Base-by-base conservation (phyloP, 2,329 filamentous ascomycete species). In the Pseudocercospora cruenta region DNA sequence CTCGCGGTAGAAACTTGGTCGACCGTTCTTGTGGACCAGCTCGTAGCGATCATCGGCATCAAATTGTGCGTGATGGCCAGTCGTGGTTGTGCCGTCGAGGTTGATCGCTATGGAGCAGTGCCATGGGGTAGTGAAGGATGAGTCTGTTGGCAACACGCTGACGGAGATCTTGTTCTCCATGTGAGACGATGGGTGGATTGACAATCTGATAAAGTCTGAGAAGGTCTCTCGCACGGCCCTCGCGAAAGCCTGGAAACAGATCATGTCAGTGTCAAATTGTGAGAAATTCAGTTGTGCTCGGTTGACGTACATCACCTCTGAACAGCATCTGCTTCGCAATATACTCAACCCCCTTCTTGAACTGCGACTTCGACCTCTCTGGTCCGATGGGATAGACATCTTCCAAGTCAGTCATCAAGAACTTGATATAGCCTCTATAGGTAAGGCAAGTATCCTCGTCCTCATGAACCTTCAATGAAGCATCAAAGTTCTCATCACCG, bases 21-120 rank as follows among this genome's bases (percentile, higher is more conserved):
- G 55, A 14, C 63, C 63, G 21, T 63, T 49, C n/a, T 61, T 59
- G 63, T 58, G 12, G 19, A 66, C 43, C 4, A 68, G 55, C 45
- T 68, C 63, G 47, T 63, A 68, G 33, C 66, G 63, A 16, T 65
- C 58, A 22, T 68, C 66, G 16, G 63, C 59, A 31, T 65, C 59
- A 22, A 68, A 68, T 59, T 57, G 31, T 12, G 53, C 54, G 24
- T 47, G 63, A 28, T 65, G 66, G 21, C 63, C 66, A 8, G 63
- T 68, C 24, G 64, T 68, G 22, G 65, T 70, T 33, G 59, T 65
- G 51, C 71, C 71, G 54, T 73, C 67, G 14, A 67, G 62, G 58
- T 69, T 70, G 54, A 68, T 60, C n/a, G 66, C 66, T 21, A 68
- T 63, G 21, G 53, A 60, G 60, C 63, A 68, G 57, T 68, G 66